Percentiles rank a stretch among this genome's conserved stretches.
These are phyloP conservation scores for Colletotrichum orbiculare DNA, from an alignment of 2,329 filamentous ascomycete species.

Conservation along the genomic window DNA sequence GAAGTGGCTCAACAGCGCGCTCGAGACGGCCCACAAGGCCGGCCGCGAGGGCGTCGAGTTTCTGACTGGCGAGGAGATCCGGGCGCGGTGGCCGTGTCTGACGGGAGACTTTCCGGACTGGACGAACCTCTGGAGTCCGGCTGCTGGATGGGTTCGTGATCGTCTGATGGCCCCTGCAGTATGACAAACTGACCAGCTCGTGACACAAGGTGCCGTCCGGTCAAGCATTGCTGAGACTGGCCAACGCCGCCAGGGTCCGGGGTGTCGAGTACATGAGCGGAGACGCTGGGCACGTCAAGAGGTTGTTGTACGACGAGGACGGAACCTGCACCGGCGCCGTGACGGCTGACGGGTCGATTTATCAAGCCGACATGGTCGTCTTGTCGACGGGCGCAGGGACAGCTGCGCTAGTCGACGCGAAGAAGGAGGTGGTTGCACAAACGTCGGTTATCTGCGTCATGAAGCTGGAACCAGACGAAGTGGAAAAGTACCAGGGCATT, in stretches of 20 bases:
- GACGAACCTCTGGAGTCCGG: conserved; percentile 43
- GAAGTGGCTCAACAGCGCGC: conserved; percentile 44
- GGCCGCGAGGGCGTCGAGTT: conserved; percentile 42
- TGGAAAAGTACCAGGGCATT: conserved; percentile 59
- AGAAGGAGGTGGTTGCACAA: conserved; percentile 70
- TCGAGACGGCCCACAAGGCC: conserved; percentile 40
- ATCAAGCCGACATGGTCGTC: conserved; percentile 69
- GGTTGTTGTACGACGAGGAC: conserved; percentile 41
- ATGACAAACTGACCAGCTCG: not conserved
- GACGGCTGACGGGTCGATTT: conserved; percentile 55
- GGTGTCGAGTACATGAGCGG: conserved; percentile 46
- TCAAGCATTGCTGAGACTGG: conserved; percentile 46
- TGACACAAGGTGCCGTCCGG: conserved; percentile 37
- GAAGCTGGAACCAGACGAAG: conserved; percentile 67
- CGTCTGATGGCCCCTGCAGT: not conserved
- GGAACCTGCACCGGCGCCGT: conserved; percentile 56
- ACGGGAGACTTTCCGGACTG: conserved; percentile 42
- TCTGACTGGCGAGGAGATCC: conserved; percentile 42
- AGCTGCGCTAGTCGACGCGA: conserved; percentile 69
- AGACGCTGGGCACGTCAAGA: conserved; percentile 36
- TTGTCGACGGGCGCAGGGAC: conserved; percentile 77
- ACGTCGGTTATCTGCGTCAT: conserved; percentile 74
- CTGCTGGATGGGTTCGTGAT: conserved; percentile 45
- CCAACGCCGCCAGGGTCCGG: conserved; percentile 40
- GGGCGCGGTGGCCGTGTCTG: conserved; percentile 43